Percentiles rank a stretch among this genome's conserved stretches.
These are phyloP conservation scores for Polygonum maritimum DNA, from an alignment of 148 eudicot genomes.

Conservation along the genomic window DNA sequence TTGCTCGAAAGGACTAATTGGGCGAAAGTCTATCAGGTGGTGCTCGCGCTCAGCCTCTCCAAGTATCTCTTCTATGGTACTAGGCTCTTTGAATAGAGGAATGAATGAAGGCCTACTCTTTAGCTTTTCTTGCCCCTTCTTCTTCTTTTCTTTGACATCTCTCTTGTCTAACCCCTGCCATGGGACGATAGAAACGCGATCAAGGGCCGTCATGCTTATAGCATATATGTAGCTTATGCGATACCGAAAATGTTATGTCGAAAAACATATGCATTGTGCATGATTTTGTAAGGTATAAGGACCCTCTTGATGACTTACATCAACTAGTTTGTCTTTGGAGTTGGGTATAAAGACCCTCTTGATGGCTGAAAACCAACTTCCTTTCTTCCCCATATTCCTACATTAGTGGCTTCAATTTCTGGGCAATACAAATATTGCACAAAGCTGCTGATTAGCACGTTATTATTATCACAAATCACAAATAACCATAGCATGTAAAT, in stretches of 20 bases:
- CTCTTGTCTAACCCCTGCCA: slow-evolving; percentile 62
- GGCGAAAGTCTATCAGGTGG: slow-evolving; percentile 29
- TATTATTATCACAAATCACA: background rate
- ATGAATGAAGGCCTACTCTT: slow-evolving; percentile 71
- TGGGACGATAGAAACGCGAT: no score
- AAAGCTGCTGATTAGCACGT: background rate
- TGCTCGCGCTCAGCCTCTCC: slow-evolving; percentile 69
- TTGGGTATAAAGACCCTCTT: slow-evolving; percentile 66
- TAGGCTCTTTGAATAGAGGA: slow-evolving; percentile 75
- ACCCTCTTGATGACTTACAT: slow-evolving; percentile 37
- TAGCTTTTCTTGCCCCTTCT: slow-evolving; percentile 45
- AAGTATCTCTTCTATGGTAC: slow-evolving; percentile 91
- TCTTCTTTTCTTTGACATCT: slow-evolving; percentile 57
- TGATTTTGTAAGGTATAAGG: background rate
- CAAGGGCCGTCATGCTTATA: background rate
- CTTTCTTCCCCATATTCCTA: slow-evolving; percentile 89
- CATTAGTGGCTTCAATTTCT: slow-evolving; percentile 56
- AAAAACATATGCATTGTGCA: no score
- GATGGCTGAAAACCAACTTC: slow-evolving; percentile 98
- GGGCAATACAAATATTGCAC: slow-evolving; percentile 5
- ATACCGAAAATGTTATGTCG: no score
- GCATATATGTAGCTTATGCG: background rate
- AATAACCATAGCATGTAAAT: background rate
- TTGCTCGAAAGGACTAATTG: slow-evolving; percentile 38
- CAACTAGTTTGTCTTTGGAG: slow-evolving; percentile 67